These are phyloP conservation scores for Excoecaria agallocha DNA, from an alignment of 345 rosid genomes.

Conservation along the genomic window DNA sequence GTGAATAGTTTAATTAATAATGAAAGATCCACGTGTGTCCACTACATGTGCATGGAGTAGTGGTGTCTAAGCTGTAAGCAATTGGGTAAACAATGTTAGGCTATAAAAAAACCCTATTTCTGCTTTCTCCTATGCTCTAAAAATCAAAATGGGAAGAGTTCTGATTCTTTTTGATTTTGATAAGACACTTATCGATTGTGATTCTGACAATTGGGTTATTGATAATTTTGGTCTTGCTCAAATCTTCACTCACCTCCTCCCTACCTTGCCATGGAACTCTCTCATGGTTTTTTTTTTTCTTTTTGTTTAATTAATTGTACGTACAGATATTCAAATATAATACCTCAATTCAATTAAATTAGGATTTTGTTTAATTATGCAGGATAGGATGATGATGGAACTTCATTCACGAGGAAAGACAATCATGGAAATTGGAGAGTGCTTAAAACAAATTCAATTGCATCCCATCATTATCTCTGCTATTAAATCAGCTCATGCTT, in stretches of 20 bases:
- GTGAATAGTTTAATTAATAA: too few species aligned
- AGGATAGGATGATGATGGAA: slow-evolving; percentile 35
- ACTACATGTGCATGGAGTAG: neutral
- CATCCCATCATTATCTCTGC: slow-evolving; percentile 23
- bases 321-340: too few species aligned
- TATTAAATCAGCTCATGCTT: slow-evolving; percentile 26
- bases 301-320: neutral
- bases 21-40: neutral
- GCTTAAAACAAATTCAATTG: slow-evolving; percentile 21
- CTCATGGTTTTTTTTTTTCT: slow-evolving; percentile 13
- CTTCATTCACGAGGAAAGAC: slow-evolving; percentile 23
- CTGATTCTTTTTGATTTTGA: slow-evolving; percentile 33
- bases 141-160: slow-evolving; percentile 14
- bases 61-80: slow-evolving; percentile 15
- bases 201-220: slow-evolving; percentile 29
- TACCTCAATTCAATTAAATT: too few species aligned
- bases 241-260: slow-evolving; percentile 22
- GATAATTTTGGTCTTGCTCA: slow-evolving; percentile 21
- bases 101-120: neutral
- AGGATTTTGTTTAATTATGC: neutral
- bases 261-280: slow-evolving; percentile 27
- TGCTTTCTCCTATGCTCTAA: neutral
- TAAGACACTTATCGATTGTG: slow-evolving; percentile 32
- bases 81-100: neutral
- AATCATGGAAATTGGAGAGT: slow-evolving; percentile 23